These are phyloP conservation scores for Naganishia randhawae DNA, from an alignment of 768 basidiomycete genomes.

Conservation along the genomic window DNA sequence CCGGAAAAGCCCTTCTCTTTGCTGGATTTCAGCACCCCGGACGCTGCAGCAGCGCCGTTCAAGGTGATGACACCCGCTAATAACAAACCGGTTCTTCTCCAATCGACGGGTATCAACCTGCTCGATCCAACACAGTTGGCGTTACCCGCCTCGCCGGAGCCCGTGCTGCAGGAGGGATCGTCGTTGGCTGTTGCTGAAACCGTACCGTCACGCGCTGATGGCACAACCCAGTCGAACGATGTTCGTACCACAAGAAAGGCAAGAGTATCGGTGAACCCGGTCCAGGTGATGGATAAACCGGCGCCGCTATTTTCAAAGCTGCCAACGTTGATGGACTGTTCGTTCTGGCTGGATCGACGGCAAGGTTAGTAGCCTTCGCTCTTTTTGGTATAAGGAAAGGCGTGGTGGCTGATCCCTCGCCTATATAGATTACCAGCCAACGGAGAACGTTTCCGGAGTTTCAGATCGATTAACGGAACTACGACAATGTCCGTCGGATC, in stretches of 20 bases:
- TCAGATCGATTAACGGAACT: neutral
- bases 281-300: neutral
- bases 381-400: no score
- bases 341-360: conserved; percentile 20
- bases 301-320: neutral
- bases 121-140: neutral
- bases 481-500: neutral
- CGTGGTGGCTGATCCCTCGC: neutral
- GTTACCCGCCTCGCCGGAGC: neutral
- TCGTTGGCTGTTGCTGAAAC: neutral
- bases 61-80: conserved; percentile 4
- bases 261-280: neutral
- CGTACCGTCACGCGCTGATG: neutral
- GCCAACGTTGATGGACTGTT: conserved; percentile 3
- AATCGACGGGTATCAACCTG: conserved; percentile 14
- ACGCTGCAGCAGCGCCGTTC: neutral
- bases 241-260: neutral
- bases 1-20: neutral
- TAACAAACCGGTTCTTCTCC: neutral
- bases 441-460: neutral
- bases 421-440: neutral
- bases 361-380: conserved; percentile 21
- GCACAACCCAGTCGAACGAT: neutral
- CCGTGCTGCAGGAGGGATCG: neutral
- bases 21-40: conserved; percentile 7